A percentile compares a stretch with the other conserved stretches of the same genome.
Conservation (phyloP, 352 stramenopile species). For the Phytophthora crassamura region DNA sequence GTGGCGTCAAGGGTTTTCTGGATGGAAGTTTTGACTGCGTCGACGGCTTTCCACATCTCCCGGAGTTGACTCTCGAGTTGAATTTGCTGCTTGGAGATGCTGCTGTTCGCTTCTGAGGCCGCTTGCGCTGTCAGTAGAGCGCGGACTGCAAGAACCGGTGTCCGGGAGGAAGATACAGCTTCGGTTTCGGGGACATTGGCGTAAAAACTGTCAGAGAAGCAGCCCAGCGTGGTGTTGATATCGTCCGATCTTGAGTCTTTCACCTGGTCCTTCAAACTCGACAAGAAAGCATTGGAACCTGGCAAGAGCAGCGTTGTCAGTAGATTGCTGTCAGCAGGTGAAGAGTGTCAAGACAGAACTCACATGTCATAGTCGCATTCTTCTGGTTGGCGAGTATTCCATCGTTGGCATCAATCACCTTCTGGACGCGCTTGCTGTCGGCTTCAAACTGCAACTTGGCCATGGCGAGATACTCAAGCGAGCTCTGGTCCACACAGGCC, state of each 20-base stretch:
- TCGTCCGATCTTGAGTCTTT: constrained; percentile 7
- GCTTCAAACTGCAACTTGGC: constrained; percentile 39
- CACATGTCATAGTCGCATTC: constrained; percentile 36
- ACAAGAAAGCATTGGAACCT: constrained; percentile 38
- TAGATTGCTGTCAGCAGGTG: background rate
- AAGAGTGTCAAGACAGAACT: constrained; percentile 8
- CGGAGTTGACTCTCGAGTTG: constrained; percentile 33
- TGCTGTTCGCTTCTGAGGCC: constrained; percentile 23
- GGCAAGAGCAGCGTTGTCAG: constrained; percentile 6
- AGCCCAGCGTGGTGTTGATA: constrained; percentile 35
- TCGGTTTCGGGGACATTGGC: constrained; percentile 26
- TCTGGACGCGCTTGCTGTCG: constrained; percentile 32
- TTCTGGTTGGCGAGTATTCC: constrained; percentile 16
- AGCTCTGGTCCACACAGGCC: constrained; percentile 42
- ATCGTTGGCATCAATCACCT: constrained; percentile 40
- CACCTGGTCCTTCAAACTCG: constrained; percentile 24
- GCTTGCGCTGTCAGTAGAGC: constrained; percentile 36
- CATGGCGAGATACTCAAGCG: constrained; percentile 31
- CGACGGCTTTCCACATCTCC: constrained; percentile 38
- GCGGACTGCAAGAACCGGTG: constrained; percentile 37
- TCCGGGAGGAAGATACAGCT: constrained; percentile 29
- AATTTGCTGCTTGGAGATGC: constrained; percentile 29
- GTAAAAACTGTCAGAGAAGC: constrained; percentile 41
- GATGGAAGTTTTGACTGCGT: constrained; percentile 34
- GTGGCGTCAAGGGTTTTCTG: constrained; percentile 31